Percentiles rank a stretch among this genome's conserved stretches.
Conservation (phyloP, 805 yeast species). For the Danielozyma ontarioensis region DNA sequence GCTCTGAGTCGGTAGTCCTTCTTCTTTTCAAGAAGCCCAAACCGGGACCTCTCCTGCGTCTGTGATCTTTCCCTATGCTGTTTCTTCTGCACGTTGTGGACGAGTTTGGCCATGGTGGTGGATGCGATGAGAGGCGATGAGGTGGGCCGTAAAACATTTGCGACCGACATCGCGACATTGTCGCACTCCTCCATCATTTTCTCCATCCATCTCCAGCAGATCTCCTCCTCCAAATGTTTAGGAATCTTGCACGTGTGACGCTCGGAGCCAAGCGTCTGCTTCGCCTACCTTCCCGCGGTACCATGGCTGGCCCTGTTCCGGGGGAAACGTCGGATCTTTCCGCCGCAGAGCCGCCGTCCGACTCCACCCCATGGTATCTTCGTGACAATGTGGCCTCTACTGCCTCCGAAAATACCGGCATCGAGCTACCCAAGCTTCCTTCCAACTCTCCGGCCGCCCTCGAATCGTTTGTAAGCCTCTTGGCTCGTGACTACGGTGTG, state of each 20-base stretch:
- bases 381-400: slow-evolving; percentile 34
- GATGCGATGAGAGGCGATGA: not conserved
- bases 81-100: slow-evolving; percentile 90
- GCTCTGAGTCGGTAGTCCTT: slow-evolving; percentile 47
- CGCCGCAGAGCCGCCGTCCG: no score
- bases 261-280: no score
- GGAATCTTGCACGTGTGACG: no score
- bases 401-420: slow-evolving; percentile 15
- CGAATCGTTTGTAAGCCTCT: slow-evolving; percentile 35
- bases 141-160: no score
- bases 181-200: no score
- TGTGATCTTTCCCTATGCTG: slow-evolving; percentile 96
- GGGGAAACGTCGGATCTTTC: no score
- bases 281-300: no score
- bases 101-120: slow-evolving; percentile 61
- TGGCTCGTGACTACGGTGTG: slow-evolving; percentile 62
- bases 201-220: no score
- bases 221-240: no score
- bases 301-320: no score
- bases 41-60: slow-evolving; percentile 62
- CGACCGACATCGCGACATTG: no score
- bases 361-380: slow-evolving; percentile 56
- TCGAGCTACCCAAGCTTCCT: slow-evolving; percentile 56
- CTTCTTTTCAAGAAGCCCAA: slow-evolving; percentile 82
- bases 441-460: slow-evolving; percentile 50